Conservation (phyloP, 441 rosid species). For the Melastoma candidum region DNA sequence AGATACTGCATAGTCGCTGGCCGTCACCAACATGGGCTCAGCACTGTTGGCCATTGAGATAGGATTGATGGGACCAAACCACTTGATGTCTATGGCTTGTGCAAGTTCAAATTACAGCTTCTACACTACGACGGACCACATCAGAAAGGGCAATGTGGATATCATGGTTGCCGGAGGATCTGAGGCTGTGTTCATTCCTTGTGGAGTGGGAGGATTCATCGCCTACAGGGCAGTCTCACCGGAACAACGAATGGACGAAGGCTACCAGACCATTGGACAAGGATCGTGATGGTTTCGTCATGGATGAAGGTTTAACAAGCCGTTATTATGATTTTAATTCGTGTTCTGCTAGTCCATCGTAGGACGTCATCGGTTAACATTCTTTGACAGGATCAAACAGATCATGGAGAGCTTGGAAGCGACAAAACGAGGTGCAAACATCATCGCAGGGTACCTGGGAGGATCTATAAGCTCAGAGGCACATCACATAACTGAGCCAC, state of each 20-base stretch:
- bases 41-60: slow-evolving; percentile 80
- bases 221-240: slow-evolving; percentile 95
- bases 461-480: slow-evolving; percentile 62
- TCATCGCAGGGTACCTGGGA: slow-evolving; percentile 54
- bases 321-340: slow-evolving; percentile 2
- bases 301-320: slow-evolving; percentile 99
- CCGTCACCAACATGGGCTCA: slow-evolving; percentile 84
- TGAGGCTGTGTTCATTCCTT: slow-evolving; percentile 92
- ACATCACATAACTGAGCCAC: slow-evolving; percentile 68
- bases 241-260: slow-evolving; percentile 84
- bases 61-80: slow-evolving; percentile 97
- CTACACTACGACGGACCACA: slow-evolving; percentile 92
- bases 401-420: slow-evolving; percentile 77
- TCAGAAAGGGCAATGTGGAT: slow-evolving; percentile 92
- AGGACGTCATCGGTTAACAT: neutral
- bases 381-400: slow-evolving; percentile 15
- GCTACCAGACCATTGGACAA: slow-evolving; percentile 98
- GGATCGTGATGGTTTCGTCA: slow-evolving; percentile 86
- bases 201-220: slow-evolving; percentile 91
- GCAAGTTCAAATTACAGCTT: slow-evolving; percentile 95
- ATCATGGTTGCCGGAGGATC: slow-evolving; percentile 97
- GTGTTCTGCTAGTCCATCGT: too few relatives aligned
- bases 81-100: slow-evolving; percentile 93
- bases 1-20: slow-evolving; percentile 97
- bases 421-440: slow-evolving; percentile 54